These are phyloP conservation scores for Chrysoporthe puriensis DNA, from an alignment of 2,329 filamentous ascomycete genomes.

Conservation along the genomic window DNA sequence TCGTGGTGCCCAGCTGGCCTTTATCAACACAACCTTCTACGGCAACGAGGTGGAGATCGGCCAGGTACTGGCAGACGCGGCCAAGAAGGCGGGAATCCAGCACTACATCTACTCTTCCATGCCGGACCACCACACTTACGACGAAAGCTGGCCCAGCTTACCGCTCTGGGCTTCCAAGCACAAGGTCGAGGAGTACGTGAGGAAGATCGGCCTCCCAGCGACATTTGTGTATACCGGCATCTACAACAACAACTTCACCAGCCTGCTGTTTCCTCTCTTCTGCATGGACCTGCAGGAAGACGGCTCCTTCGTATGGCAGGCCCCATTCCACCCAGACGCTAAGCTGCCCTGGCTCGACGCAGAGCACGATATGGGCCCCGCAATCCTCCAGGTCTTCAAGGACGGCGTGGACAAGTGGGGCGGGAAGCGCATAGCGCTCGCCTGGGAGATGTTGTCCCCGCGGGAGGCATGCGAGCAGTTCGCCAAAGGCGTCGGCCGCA, in stretches of 20 bases:
- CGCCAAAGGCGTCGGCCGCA: slow-evolving; percentile 74
- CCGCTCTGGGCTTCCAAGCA: slow-evolving; percentile 94
- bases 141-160: slow-evolving; percentile 75
- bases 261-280: slow-evolving; percentile 87
- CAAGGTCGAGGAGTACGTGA: slow-evolving; percentile 87
- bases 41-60: slow-evolving; percentile 93
- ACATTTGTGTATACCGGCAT: slow-evolving; percentile 97
- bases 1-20: slow-evolving; percentile 81
- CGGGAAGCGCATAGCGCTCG: slow-evolving; percentile 76
- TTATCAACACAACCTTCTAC: slow-evolving; percentile 98
- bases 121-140: slow-evolving; percentile 88
- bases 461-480: slow-evolving; percentile 82
- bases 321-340: slow-evolving; percentile 87
- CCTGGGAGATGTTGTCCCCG: slow-evolving; percentile 87
- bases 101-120: slow-evolving; percentile 98
- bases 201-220: slow-evolving; percentile 78
- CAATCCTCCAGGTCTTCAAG: slow-evolving; percentile 92
- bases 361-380: slow-evolving; percentile 93
- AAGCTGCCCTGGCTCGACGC: slow-evolving; percentile 94
- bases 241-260: slow-evolving; percentile 99
- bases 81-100: slow-evolving; percentile 79
- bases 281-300: slow-evolving; percentile 88
- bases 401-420: slow-evolving; percentile 87
- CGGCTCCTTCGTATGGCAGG: slow-evolving; percentile 89
- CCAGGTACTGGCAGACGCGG: slow-evolving; percentile 84